These are phyloP conservation scores for Zymoseptoria pseudotritici DNA, from an alignment of 2,329 filamentous ascomycete genomes.

Conservation along the genomic window DNA sequence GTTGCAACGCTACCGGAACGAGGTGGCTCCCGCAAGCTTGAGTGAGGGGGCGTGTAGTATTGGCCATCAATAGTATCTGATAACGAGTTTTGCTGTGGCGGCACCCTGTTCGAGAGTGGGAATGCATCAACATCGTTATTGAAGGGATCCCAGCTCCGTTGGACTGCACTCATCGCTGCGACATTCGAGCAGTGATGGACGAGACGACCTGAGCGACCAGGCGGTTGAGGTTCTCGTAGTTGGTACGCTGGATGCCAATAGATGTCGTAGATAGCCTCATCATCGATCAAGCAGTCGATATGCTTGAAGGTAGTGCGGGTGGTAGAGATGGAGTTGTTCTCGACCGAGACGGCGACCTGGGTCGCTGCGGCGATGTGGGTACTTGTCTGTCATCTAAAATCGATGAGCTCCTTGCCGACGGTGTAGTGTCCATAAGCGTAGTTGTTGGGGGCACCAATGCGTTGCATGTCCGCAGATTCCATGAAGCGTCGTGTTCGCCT, in stretches of 20 bases:
- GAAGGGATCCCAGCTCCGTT: background rate
- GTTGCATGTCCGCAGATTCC: too few species aligned
- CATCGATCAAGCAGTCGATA: conserved; percentile 99
- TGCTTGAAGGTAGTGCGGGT: conserved; percentile 99
- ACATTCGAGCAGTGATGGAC: conserved; percentile 69
- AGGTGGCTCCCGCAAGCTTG: background rate
- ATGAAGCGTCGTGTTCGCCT: too few species aligned
- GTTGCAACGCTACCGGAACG: background rate
- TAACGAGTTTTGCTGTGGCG: background rate
- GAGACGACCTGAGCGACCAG: conserved; percentile 98
- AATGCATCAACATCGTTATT: background rate
- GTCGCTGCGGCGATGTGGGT: conserved; percentile 91
- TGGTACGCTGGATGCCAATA: conserved; percentile 96
- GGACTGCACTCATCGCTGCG: background rate
- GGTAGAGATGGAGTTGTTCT: conserved; percentile 98
- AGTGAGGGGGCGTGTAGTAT: background rate
- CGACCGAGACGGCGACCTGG: conserved; percentile 92
- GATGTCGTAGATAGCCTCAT: conserved; percentile 99
- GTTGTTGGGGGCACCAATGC: conserved; percentile 91
- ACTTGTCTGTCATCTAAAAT: conserved; percentile 93
- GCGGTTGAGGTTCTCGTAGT: conserved; percentile 98
- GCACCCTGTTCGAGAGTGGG: background rate
- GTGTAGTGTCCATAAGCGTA: conserved; percentile 99
- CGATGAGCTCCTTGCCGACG: conserved; percentile 98
- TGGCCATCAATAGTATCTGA: conserved; percentile 2